phyloP scores from a whole-genome alignment of 768 basidiomycete species.

The Thelephora aurantiotincta region DNA sequence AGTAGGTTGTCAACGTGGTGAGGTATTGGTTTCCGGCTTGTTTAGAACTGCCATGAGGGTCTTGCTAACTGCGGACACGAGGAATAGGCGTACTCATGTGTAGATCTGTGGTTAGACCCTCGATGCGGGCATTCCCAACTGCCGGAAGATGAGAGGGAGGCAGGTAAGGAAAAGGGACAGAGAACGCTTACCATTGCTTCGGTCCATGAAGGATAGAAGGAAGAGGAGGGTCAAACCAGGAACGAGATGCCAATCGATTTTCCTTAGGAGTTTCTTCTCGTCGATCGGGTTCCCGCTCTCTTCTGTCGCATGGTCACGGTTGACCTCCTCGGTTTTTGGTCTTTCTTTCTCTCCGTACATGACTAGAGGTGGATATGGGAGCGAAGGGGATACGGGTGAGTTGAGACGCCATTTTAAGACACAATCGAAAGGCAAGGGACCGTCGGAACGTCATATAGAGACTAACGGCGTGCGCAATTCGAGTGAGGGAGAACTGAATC shows the following conservation, averaged over 20 bases:
- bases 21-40: conserved; percentile 17
- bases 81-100: conserved; percentile 19
- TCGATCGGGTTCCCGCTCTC: neutral
- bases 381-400: too few species aligned
- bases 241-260: conserved; percentile 21
- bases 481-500: too few species aligned
- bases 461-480: too few species aligned
- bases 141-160: neutral
- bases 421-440: too few species aligned
- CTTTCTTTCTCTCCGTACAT: too few species aligned
- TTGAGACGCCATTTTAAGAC: too few species aligned
- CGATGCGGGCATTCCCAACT: too few species aligned
- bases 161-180: neutral
- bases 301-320: too few species aligned
- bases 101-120: conserved; percentile 12
- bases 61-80: conserved; percentile 16
- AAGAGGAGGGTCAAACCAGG: conserved; percentile 24
- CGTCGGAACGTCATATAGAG: too few species aligned
- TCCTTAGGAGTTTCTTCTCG: conserved; percentile 12
- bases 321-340: too few species aligned
- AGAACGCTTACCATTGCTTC: conserved; percentile 10
- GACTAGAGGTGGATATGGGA: too few species aligned
- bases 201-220: conserved; percentile 19
- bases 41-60: neutral
- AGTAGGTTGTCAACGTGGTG: conserved; percentile 24